Percentiles rank a stretch among this genome's conserved stretches.
Evolutionary conservation across 208 protist species (phyloP).

Genomic region (Leishmania lainsoni): DNA sequence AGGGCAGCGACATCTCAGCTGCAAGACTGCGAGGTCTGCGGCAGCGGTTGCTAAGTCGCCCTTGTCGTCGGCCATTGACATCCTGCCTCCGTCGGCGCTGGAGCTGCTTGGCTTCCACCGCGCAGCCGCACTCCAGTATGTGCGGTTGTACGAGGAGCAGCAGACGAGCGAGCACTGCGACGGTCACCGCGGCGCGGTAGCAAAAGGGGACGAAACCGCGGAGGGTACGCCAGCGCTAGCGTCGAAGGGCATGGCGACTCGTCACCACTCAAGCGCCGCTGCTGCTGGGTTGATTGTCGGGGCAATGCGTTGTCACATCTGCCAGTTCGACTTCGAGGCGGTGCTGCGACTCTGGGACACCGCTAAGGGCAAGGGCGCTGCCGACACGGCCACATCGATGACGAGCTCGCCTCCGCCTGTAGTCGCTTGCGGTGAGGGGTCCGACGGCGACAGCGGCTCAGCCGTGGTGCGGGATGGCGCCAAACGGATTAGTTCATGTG

Average conservation of each 20-base stretch:
- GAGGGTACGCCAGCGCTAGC: background rate
- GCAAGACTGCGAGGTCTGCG: background rate
- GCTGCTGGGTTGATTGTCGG: slow-evolving; percentile 32
- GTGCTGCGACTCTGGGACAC: slow-evolving; percentile 69
- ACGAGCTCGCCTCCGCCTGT: background rate
- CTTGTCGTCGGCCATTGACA: slow-evolving; percentile 2
- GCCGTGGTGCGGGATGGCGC: background rate
- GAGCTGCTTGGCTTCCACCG: slow-evolving; percentile 58
- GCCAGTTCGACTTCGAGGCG: slow-evolving; percentile 66
- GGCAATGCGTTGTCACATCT: slow-evolving; percentile 81
- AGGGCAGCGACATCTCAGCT: background rate
- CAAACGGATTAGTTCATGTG: background rate
- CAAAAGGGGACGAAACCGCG: background rate
- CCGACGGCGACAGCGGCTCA: background rate
- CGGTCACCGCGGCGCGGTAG: background rate
- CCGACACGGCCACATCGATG: background rate
- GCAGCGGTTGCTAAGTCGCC: background rate
- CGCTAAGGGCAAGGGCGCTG: background rate
- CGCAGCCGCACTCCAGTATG: slow-evolving; percentile 43
- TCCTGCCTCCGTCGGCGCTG: slow-evolving; percentile 31
- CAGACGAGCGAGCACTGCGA: background rate
- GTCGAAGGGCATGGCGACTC: background rate
- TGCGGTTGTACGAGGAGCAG: slow-evolving; percentile 31
- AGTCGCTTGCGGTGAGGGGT: background rate
- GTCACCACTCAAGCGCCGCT: slow-evolving; percentile 4